Base-by-base conservation (phyloP, 495 filamentous ascomycete genomes). In the Articulospora tetracladia region DNA sequence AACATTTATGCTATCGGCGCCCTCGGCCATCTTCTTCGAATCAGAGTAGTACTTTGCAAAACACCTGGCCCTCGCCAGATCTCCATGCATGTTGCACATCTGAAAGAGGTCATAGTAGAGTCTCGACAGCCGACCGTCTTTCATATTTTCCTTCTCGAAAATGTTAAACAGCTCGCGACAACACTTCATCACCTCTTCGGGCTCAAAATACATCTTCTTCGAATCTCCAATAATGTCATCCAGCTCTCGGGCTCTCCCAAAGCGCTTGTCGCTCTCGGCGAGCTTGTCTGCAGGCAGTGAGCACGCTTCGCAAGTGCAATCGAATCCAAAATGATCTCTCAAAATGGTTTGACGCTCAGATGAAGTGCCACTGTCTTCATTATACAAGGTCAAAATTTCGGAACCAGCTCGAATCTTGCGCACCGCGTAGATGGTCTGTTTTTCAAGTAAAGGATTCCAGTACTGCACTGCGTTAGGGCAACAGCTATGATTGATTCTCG, bases 81-180 rank as follows among this genome's bases (percentile, higher is more conserved):
- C 78, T 6, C 74, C 63, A 62, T 79, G 77, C 51, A 74, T 68
- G 52, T 72, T 72, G 58, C 68, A 68, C 22, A 80, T 70, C 64
- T 79, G 76, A 50, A 79, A 77, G 19, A 71, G 68, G 60, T 79
- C 77, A 56, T 73, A 78, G 53, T 76, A 79, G 30, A 69, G 49
- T 27, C 73, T 67, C 15, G 68, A 59, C 19, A 72, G 39, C 19
- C 60, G 44, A 46, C 64, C 66, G 55, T 69, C 70, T 47, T 63
- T 60, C 15, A 69, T 55, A 7, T 61, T 64, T 55, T 77, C 75
- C 50, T 71, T 63, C 48, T 73, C 64, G 25, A 69, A 64, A 34
- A 75, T 52, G 25, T 65, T 46, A 7, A 68, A 34, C 22, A 77
- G 60, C 11, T 57, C 59, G 44, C 60, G 58, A 17, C 70, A 73